These are phyloP conservation scores for Monosporascus cannonballus DNA, from an alignment of 2,329 filamentous ascomycete genomes.

Conservation along the genomic window DNA sequence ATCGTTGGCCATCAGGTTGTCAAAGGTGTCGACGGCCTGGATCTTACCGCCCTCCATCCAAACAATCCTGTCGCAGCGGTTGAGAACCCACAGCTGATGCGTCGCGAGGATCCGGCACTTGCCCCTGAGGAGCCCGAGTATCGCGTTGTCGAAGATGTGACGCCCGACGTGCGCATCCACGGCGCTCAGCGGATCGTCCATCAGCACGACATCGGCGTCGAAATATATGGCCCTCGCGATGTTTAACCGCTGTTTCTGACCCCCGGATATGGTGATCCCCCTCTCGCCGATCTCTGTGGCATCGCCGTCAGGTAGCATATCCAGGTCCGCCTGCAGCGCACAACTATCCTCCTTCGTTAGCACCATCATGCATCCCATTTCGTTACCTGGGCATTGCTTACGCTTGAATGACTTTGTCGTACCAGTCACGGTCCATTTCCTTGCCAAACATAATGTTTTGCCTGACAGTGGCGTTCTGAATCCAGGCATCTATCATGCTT, in stretches of 20 bases:
- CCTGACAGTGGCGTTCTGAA: constrained; percentile 81
- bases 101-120: constrained; percentile 91
- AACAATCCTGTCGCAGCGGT: constrained; percentile 83
- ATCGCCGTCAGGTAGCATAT: constrained; percentile 89
- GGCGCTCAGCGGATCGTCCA: constrained; percentile 64
- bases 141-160: constrained; percentile 88
- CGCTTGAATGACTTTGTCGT: constrained; percentile 75
- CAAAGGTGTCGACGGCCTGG: constrained; percentile 80
- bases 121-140: constrained; percentile 78
- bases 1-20: constrained; percentile 76
- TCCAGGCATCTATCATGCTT: constrained; percentile 64
- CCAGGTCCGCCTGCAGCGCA: constrained; percentile 76
- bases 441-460: constrained; percentile 92
- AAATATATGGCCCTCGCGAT: constrained; percentile 79
- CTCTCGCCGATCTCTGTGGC: constrained; percentile 90
- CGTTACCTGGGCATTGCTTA: constrained; percentile 30
- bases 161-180: constrained; percentile 66
- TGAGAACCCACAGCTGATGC: constrained; percentile 90
- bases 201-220: constrained; percentile 59
- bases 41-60: constrained; percentile 87
- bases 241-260: constrained; percentile 91
- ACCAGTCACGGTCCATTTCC: constrained; percentile 69
- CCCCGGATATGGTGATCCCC: constrained; percentile 91
- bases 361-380: neutral
- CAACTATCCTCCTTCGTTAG: constrained; percentile 45